Evolutionary conservation across 2,329 filamentous ascomycete species (phyloP), one percentile per base, ranked within the genome.

Genomic region (Colletotrichum lindemuthianum): DNA sequence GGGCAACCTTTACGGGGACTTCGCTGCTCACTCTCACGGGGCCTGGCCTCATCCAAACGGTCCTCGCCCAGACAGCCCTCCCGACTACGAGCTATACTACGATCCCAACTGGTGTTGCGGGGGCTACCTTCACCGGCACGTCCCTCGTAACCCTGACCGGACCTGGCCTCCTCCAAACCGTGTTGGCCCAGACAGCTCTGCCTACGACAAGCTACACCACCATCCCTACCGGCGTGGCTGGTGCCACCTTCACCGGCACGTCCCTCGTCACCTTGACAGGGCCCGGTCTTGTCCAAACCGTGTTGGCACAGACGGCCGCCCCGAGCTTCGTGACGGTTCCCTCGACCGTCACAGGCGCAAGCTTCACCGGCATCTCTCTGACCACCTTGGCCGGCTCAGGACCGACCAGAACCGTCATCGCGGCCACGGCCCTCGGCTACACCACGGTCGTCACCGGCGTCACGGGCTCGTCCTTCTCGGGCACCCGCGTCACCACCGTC

Each of bases 151-250:
- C 57, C 8, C 34, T 60, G 3, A 6, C 49, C 2, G 49, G 41
- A 6, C n/a, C 39, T n/a, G 57, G 49, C 2, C 4, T 8, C 16
- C 53, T 41, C 1, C 15, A 15, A 4, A 60, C 57, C 2, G 57
- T 60, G 13, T 6, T 60, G 4, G 41, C 41, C 2, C 12, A 53
- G 7, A 60, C 57, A 1, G 49, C 49, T 2, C 13, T 53, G 1
- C 49, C 57, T 1, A n/a, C 45, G 10, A 48, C 34, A 6, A 11
- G 12, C 33, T 59, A 59, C 15, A 52, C 47, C 2, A 59, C 56
- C 1, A 32, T 59, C 11, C 12, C 5, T 3, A 52, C 47, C 6
- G 56, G 56, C 8, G 39, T 59, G 32, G 32, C 33, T 7, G 56
- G 56, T 2, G 48, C 33, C n/a, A 43, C 11, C 3, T 59, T 59